Evolutionary conservation across 805 yeast species (phyloP).

Genomic region (Cyberlindnera bimundalis): DNA sequence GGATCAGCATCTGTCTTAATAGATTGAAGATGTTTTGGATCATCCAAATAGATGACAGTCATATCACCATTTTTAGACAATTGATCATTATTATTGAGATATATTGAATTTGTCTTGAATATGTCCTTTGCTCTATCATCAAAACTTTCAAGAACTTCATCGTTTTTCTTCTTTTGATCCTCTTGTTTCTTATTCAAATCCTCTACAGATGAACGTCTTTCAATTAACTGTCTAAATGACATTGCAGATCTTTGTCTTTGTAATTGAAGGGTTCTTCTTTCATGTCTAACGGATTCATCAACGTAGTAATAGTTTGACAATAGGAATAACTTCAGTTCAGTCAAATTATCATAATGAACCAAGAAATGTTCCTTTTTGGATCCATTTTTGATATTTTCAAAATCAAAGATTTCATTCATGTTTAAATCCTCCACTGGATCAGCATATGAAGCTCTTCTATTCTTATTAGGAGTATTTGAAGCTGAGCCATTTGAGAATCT

Average conservation of each 20-base stretch:
- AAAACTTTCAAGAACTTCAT: constrained; percentile 1
- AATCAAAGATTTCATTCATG: constrained; percentile 33
- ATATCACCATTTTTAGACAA: constrained; percentile 7
- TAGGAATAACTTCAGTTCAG: constrained; percentile 47
- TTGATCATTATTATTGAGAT: constrained; percentile 21
- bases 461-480: constrained; percentile 3
- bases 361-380: constrained; percentile 41
- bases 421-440: constrained; percentile 19
- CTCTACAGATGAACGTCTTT: constrained; percentile 6
- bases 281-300: constrained; percentile 21
- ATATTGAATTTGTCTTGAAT: constrained; percentile 24
- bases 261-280: constrained; percentile 19
- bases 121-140: constrained; percentile 9
- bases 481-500: background rate
- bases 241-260: constrained; percentile 21
- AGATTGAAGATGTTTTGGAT: constrained; percentile 32
- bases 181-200: constrained; percentile 2
- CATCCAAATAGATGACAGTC: constrained; percentile 30
- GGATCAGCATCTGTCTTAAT: constrained; percentile 37
- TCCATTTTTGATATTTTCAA: constrained; percentile 34
- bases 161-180: background rate
- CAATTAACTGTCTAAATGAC: constrained; percentile 25
- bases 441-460: constrained; percentile 13
- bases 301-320: constrained; percentile 37
- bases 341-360: constrained; percentile 59